phyloP scores from a whole-genome alignment of 2,329 filamentous ascomycete genomes.

The Neocucurbitaria cava region DNA sequence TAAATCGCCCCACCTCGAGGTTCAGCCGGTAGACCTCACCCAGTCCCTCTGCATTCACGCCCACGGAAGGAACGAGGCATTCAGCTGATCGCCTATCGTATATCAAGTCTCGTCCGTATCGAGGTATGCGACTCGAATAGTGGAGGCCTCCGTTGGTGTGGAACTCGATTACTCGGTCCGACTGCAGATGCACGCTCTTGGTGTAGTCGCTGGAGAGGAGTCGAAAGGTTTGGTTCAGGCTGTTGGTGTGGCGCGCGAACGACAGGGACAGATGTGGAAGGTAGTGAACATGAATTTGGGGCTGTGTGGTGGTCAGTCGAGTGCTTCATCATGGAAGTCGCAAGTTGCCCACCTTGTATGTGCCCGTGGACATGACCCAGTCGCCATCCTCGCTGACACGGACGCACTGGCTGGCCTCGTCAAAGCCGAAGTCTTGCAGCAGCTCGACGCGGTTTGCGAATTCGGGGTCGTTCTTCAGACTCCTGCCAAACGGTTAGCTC shows the following conservation, averaged over 20 bases:
- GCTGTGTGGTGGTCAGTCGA: conserved; percentile 65
- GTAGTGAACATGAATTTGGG: conserved; percentile 95
- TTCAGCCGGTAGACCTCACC: conserved; percentile 95
- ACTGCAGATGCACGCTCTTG: conserved; percentile 92
- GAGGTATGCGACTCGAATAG: conserved; percentile 85
- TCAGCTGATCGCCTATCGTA: conserved; percentile 86
- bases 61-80: conserved; percentile 84
- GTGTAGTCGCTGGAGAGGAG: conserved; percentile 90
- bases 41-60: conserved; percentile 81
- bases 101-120: conserved; percentile 88
- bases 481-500: conserved; percentile 47
- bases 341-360: conserved; percentile 25
- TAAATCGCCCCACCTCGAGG: conserved; percentile 88
- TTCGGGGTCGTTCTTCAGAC: conserved; percentile 88
- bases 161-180: conserved; percentile 89
- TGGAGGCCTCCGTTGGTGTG: conserved; percentile 89
- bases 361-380: conserved; percentile 64
- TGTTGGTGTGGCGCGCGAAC: conserved; percentile 88
- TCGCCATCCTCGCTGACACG: conserved; percentile 93
- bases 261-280: conserved; percentile 93
- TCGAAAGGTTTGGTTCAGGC: conserved; percentile 88
- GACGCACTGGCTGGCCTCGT: conserved; percentile 91
- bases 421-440: conserved; percentile 96
- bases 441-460: conserved; percentile 94
- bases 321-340: neutral